phyloP scores from a whole-genome alignment of 2,329 filamentous ascomycete species.

The Aspergillus clavatus region DNA sequence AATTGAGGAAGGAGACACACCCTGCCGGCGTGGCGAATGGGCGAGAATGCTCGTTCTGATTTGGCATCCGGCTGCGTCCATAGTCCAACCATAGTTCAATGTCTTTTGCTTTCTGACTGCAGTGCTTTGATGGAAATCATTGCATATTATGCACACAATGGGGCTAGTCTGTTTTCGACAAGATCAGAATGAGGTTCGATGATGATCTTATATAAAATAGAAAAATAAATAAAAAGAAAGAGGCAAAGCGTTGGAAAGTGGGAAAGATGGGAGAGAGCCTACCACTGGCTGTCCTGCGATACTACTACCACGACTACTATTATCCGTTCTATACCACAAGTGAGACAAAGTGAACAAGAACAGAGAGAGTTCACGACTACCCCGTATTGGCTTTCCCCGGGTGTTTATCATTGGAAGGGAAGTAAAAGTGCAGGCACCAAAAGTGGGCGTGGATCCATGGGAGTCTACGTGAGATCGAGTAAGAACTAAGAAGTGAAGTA shows the following conservation, averaged over 20 bases:
- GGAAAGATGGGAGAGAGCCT: too few relatives aligned
- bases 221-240: neutral
- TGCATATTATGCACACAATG: conserved; percentile 3
- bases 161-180: neutral
- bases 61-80: conserved; percentile 9
- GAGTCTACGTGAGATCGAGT: too few relatives aligned
- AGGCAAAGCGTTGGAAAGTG: neutral
- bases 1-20: neutral
- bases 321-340: too few relatives aligned
- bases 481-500: conserved; percentile 2
- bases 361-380: neutral
- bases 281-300: too few relatives aligned
- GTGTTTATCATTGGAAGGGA: neutral
- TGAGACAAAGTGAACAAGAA: too few relatives aligned
- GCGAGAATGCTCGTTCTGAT: conserved; percentile 6
- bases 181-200: too few relatives aligned
- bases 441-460: conserved; percentile 1
- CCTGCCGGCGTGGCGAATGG: conserved; percentile 11
- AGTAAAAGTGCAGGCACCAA: neutral
- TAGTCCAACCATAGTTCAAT: conserved; percentile 4
- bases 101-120: conserved; percentile 1
- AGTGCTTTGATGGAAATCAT: neutral
- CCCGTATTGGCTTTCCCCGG: conserved; percentile 1
- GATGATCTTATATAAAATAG: too few relatives aligned
- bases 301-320: too few relatives aligned